Percentiles rank a stretch among this genome's conserved stretches.
Evolutionary conservation across 2,329 filamentous ascomycete genomes (phyloP).

Genomic region (Fusarium penzigii): DNA sequence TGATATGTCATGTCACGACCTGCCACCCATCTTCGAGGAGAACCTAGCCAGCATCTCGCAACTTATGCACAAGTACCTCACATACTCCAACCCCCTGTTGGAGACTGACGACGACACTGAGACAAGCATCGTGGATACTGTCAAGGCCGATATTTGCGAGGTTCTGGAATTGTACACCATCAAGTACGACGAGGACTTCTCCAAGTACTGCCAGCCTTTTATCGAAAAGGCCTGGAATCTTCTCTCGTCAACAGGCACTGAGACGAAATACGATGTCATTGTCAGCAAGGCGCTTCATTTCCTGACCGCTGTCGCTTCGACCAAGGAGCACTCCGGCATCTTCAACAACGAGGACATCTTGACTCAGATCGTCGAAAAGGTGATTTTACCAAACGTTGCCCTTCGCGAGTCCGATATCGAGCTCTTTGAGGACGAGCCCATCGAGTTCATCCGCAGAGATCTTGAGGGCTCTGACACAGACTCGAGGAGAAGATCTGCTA

Average conservation of each 20-base stretch:
- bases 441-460: slow-evolving; percentile 95
- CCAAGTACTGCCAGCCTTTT: slow-evolving; percentile 76
- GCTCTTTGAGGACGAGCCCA: slow-evolving; percentile 96
- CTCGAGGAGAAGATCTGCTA: slow-evolving; percentile 86
- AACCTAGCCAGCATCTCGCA: slow-evolving; percentile 75
- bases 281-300: slow-evolving; percentile 96
- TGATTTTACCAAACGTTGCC: slow-evolving; percentile 89
- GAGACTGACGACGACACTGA: slow-evolving; percentile 88
- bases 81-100: slow-evolving; percentile 81
- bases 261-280: slow-evolving; percentile 91
- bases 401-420: slow-evolving; percentile 92
- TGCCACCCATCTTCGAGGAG: slow-evolving; percentile 92
- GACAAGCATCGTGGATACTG: slow-evolving; percentile 78
- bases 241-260: slow-evolving; percentile 79
- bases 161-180: slow-evolving; percentile 85
- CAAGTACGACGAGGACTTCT: slow-evolving; percentile 96
- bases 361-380: slow-evolving; percentile 89
- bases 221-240: slow-evolving; percentile 90
- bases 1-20: slow-evolving; percentile 95
- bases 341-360: slow-evolving; percentile 84
- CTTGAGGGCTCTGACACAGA: slow-evolving; percentile 96
- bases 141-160: slow-evolving; percentile 93
- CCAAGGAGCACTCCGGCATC: slow-evolving; percentile 72
- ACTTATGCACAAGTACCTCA: slow-evolving; percentile 89
- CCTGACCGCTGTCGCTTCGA: slow-evolving; percentile 82